A percentile compares a stretch with the other conserved stretches of the same genome.
These are phyloP conservation scores for Hanseniaspora lindneri DNA, from an alignment of 805 yeast genomes.

Conservation along the genomic window DNA sequence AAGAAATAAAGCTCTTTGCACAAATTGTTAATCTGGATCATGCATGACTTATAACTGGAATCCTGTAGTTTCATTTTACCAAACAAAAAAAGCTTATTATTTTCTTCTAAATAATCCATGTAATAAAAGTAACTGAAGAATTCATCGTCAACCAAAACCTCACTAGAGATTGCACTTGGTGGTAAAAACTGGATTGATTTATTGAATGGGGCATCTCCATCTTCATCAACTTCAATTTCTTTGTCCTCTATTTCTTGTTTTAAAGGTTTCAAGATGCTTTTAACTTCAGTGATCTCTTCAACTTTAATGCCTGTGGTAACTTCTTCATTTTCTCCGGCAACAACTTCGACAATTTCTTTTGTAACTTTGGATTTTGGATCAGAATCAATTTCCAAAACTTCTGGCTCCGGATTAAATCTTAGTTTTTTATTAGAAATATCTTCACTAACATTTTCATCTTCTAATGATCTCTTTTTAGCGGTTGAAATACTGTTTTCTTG, in stretches of 20 bases:
- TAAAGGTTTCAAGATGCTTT: too few relatives aligned
- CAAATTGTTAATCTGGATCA: slow-evolving; percentile 62
- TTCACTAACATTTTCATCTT: neutral
- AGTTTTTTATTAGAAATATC: slow-evolving; percentile 13
- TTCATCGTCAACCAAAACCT: too few relatives aligned
- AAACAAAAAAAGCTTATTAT: slow-evolving; percentile 54
- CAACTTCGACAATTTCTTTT: neutral
- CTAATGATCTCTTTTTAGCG: slow-evolving; percentile 5
- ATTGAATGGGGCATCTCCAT: slow-evolving; percentile 23
- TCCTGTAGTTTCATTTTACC: slow-evolving; percentile 55
- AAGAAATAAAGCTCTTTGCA: slow-evolving; percentile 63
- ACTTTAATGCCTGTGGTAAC: neutral
- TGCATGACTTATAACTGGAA: slow-evolving; percentile 42
- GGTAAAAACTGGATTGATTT: neutral
- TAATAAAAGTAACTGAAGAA: slow-evolving; percentile 65
- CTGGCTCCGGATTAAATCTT: slow-evolving; percentile 18
- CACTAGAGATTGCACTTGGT: too few relatives aligned
- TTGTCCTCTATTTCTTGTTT: slow-evolving; percentile 24
- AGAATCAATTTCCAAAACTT: slow-evolving; percentile 13
- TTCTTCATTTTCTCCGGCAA: neutral
- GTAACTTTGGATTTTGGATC: too few relatives aligned
- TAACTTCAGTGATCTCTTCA: too few relatives aligned
- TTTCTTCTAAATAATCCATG: slow-evolving; percentile 79
- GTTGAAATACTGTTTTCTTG: neutral
- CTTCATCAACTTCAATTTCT: slow-evolving; percentile 25